Evolutionary conservation across 2,329 filamentous ascomycete genomes (phyloP).

Genomic region (Plenodomus lindquistii): DNA sequence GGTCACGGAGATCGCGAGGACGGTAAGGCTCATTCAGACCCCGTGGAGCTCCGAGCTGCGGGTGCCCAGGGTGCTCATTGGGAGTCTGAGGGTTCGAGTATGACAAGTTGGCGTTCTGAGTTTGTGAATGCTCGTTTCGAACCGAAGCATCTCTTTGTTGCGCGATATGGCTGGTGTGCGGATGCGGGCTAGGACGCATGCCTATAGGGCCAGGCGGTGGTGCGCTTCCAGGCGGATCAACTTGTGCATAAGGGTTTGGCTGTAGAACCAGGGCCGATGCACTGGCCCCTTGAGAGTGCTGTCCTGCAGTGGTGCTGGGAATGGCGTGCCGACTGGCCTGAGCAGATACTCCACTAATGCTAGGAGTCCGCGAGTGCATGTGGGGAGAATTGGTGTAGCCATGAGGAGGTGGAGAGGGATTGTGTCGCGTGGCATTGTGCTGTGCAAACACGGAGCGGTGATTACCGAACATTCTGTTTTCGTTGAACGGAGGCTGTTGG

Average conservation of each 20-base stretch:
- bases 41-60: conserved; percentile 27
- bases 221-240: conserved; percentile 37
- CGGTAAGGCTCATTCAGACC: conserved; percentile 34
- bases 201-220: conserved; percentile 38
- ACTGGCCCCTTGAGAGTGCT: conserved; percentile 22
- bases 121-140: conserved; percentile 40
- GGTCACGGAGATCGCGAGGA: conserved; percentile 33
- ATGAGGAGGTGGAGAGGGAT: conserved; percentile 40
- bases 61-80: conserved; percentile 31
- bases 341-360: conserved; percentile 33
- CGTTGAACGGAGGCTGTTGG: conserved; percentile 29
- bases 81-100: conserved; percentile 42
- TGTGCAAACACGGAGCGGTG: conserved; percentile 40
- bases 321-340: conserved; percentile 31
- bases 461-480: conserved; percentile 23
- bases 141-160: conserved; percentile 33
- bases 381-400: conserved; percentile 40
- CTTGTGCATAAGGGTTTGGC: conserved; percentile 44
- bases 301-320: conserved; percentile 21
- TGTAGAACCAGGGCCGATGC: conserved; percentile 37
- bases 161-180: conserved; percentile 34
- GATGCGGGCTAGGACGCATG: conserved; percentile 43
- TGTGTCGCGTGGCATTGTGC: conserved; percentile 37
- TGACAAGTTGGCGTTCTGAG: conserved; percentile 31
- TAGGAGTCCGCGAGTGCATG: conserved; percentile 40